Percentiles rank a stretch among this genome's conserved stretches.
These are phyloP conservation scores for Suillus subalutaceus DNA, from an alignment of 768 basidiomycete species.

Conservation along the genomic window DNA sequence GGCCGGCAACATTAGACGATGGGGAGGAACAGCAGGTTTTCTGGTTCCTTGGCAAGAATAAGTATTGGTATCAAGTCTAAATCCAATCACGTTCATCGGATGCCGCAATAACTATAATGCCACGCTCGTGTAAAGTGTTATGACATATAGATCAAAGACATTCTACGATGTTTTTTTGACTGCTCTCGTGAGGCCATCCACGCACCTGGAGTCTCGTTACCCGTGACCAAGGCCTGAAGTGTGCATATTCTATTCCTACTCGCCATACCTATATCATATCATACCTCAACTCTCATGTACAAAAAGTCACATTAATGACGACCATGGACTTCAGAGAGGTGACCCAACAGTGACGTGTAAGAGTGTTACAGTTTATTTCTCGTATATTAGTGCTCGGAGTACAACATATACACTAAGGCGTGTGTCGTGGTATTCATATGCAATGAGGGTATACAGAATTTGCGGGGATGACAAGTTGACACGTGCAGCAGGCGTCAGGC, in stretches of 20 bases:
- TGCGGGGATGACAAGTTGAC: neutral
- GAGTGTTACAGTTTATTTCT: neutral
- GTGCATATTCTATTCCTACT: neutral
- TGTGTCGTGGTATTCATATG: neutral
- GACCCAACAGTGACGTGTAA: neutral
- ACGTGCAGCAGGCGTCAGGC: neutral
- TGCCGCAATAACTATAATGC: neutral
- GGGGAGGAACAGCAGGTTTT: constrained; percentile 52
- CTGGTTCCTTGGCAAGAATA: constrained; percentile 59
- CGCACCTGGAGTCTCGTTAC: neutral
- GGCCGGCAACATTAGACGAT: constrained; percentile 47
- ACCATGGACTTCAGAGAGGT: neutral
- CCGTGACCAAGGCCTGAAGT: neutral
- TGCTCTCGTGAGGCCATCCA: neutral
- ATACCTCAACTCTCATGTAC: neutral
- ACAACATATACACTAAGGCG: neutral
- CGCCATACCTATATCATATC: neutral
- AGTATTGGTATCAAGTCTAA: constrained; percentile 70
- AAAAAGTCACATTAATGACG: neutral
- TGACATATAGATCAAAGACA: neutral
- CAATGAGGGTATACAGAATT: neutral
- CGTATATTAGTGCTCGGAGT: neutral
- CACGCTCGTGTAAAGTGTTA: neutral
- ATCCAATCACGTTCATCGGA: neutral
- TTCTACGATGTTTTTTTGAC: neutral